phyloP scores from a whole-genome alignment of 345 rosid species.

The Populus alba region DNA sequence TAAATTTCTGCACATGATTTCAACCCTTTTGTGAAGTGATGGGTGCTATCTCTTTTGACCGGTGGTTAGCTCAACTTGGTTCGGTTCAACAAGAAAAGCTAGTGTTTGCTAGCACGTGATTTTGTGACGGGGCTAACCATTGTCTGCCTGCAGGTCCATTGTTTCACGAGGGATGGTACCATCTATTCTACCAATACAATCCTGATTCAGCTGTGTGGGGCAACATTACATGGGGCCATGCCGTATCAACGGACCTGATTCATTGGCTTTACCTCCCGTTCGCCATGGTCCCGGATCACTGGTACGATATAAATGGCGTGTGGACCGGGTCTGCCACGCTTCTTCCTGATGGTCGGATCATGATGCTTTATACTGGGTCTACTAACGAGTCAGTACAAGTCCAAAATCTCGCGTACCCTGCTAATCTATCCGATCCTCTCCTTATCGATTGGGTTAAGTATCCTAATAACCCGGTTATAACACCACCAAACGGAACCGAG shows the following conservation, averaged over 20 bases:
- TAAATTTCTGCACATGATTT: no score
- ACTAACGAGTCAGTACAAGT: slow-evolving; percentile 63
- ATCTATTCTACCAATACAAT: slow-evolving; percentile 90
- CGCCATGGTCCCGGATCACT: slow-evolving; percentile 70
- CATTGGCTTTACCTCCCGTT: slow-evolving; percentile 89
- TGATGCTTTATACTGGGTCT: slow-evolving; percentile 81
- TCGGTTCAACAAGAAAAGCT: neutral
- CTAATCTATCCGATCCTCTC: slow-evolving; percentile 77
- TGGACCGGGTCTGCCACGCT: slow-evolving; percentile 95
- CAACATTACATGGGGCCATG: slow-evolving; percentile 95
- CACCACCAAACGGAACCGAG: slow-evolving; percentile 65
- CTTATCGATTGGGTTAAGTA: slow-evolving; percentile 76
- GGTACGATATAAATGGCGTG: slow-evolving; percentile 72
- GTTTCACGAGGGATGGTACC: slow-evolving; percentile 78
- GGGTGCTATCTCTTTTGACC: neutral
- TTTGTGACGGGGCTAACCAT: neutral
- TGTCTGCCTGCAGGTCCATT: slow-evolving; percentile 59
- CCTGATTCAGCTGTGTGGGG: slow-evolving; percentile 93
- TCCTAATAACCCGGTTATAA: slow-evolving; percentile 69
- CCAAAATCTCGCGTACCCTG: slow-evolving; percentile 84
- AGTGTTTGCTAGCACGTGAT: neutral
- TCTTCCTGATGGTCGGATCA: slow-evolving; percentile 59
- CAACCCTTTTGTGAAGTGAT: no score
- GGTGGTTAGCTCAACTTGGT: neutral
- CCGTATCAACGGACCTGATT: slow-evolving; percentile 77